Evolutionary conservation across 176 grass and related monocot species (phyloP).

Genomic region (Typha latifolia): DNA sequence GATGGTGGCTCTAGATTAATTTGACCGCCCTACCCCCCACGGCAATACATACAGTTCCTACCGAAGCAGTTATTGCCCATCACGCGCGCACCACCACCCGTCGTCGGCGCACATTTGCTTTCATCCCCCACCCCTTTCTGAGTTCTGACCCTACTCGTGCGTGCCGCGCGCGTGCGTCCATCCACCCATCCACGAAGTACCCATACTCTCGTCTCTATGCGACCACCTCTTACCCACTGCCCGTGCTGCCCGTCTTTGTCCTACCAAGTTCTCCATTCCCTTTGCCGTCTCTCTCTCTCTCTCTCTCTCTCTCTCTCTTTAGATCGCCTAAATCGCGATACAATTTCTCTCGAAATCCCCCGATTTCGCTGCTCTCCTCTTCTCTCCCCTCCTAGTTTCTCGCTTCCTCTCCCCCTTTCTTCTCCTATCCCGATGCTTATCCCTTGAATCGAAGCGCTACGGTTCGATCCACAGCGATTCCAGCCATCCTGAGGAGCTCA

Average conservation of each 20-base stretch:
- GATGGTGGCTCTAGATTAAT: no score
- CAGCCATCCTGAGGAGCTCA: no score
- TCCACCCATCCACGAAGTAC: no score
- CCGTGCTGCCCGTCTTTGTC: conserved; percentile 15
- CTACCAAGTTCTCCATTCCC: conserved; percentile 21
- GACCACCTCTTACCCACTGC: conserved; percentile 9
- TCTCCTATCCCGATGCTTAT: conserved; percentile 9
- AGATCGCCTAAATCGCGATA: conserved; percentile 31
- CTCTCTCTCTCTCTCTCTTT: conserved; percentile 19
- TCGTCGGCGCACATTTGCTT: no score
- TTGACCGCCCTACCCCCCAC: no score
- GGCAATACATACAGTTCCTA: no score
- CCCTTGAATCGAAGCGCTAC: conserved; percentile 7
- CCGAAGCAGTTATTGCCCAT: no score
- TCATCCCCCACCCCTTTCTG: no score
- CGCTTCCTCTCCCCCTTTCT: neutral
- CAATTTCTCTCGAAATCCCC: conserved; percentile 16
- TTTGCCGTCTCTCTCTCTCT: conserved; percentile 11
- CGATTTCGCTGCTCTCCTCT: conserved; percentile 4
- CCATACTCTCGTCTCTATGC: no score
- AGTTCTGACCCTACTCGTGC: no score
- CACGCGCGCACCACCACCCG: no score
- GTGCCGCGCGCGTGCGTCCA: no score
- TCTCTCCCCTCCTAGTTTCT: conserved; percentile 3
- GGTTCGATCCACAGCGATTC: neutral